Conservation (phyloP, 163 green algal genomes). For the Smithsoniella earleae region DNA sequence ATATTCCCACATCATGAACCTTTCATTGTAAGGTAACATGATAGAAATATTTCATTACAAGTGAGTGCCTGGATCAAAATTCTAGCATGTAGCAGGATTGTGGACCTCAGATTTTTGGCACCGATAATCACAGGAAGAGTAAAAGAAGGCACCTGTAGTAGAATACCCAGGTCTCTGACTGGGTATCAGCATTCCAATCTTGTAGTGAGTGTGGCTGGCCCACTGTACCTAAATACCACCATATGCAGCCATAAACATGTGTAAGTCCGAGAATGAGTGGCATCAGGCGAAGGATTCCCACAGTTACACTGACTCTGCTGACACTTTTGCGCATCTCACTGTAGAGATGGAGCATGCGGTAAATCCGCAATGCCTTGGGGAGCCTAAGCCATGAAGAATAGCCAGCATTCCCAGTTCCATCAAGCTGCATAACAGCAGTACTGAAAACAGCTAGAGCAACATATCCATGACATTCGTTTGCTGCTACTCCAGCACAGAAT, state of each 20-base stretch:
- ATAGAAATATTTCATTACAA: too few species aligned
- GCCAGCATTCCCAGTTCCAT: slow-evolving; percentile 14
- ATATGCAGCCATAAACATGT: slow-evolving; percentile 41
- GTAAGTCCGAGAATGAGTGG: slow-evolving; percentile 38
- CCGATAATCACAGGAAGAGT: too few species aligned
- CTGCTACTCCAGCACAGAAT: too few species aligned
- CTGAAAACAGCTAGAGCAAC: too few species aligned
- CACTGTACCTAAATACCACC: slow-evolving; percentile 40
- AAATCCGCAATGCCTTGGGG: slow-evolving; percentile 10
- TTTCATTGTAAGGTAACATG: too few species aligned
- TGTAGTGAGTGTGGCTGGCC: background rate
- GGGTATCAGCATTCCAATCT: too few species aligned
- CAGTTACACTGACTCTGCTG: background rate
- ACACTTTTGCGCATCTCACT: background rate
- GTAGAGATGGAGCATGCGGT: slow-evolving; percentile 19
- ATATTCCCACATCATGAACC: too few species aligned
- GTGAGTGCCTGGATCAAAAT: too few species aligned
- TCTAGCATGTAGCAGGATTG: too few species aligned
- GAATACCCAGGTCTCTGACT: slow-evolving; percentile 15
- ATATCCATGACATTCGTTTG: too few species aligned
- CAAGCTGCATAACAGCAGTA: background rate
- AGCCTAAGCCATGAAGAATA: slow-evolving; percentile 9
- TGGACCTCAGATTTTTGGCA: too few species aligned
- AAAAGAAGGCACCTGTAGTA: too few species aligned
- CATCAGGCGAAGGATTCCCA: slow-evolving; percentile 33